These are phyloP conservation scores for Scleroderma citrinum DNA, from an alignment of 768 basidiomycete species.

Conservation along the genomic window DNA sequence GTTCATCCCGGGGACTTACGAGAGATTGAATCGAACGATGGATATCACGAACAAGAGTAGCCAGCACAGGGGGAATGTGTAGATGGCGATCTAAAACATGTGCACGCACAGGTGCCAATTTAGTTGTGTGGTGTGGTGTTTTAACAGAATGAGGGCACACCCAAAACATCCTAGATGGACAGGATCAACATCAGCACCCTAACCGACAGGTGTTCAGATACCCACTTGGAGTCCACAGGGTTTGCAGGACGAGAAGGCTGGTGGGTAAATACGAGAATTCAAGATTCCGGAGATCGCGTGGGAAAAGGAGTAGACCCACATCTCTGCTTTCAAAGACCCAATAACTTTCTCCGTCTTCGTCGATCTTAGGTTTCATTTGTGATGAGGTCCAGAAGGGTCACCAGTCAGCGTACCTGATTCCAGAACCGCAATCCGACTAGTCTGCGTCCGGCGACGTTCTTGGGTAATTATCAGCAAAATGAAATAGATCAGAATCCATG, in stretches of 20 bases:
- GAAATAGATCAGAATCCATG: not conserved
- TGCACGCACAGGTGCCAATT: slow-evolving; percentile 7
- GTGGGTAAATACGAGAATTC: not conserved
- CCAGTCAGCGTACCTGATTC: slow-evolving; percentile 65
- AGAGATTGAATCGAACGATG: slow-evolving; percentile 79
- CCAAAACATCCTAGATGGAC: slow-evolving; percentile 79
- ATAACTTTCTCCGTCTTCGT: slow-evolving; percentile 91
- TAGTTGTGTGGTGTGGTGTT: not conserved
- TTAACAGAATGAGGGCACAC: slow-evolving; percentile 36
- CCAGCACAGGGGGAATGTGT: slow-evolving; percentile 89
- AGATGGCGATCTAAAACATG: slow-evolving; percentile 67
- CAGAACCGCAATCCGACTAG: slow-evolving; percentile 94
- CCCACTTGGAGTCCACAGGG: slow-evolving; percentile 79
- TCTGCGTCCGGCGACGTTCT: slow-evolving; percentile 93
- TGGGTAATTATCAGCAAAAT: slow-evolving; percentile 5
- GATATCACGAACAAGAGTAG: slow-evolving; percentile 81
- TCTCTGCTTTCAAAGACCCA: slow-evolving; percentile 99
- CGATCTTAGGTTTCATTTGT: slow-evolving; percentile 48
- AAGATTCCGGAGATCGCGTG: slow-evolving; percentile 7
- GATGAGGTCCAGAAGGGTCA: not conserved
- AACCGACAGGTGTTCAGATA: slow-evolving; percentile 9
- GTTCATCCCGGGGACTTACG: slow-evolving; percentile 46
- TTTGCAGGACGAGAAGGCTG: slow-evolving; percentile 88
- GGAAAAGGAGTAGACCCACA: slow-evolving; percentile 44
- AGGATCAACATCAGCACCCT: slow-evolving; percentile 6